phyloP scores from a whole-genome alignment of 1,284 basidiomycete genomes.

The Cyathus olla region DNA sequence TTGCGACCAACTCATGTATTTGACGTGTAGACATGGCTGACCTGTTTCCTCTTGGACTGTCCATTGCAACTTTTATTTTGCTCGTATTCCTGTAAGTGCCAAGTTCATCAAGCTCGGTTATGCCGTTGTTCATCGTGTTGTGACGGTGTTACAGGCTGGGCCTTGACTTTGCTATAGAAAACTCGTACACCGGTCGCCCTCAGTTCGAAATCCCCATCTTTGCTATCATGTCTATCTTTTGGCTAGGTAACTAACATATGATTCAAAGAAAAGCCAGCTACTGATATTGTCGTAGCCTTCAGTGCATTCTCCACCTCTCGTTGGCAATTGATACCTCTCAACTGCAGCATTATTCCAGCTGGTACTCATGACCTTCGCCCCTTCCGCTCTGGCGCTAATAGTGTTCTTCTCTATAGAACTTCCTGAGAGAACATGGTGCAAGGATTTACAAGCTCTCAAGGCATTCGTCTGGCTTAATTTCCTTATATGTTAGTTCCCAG shows the following conservation, averaged over 20 bases:
- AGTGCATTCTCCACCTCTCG: constrained; percentile 70
- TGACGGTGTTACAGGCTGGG: constrained; percentile 44
- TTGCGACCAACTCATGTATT: not conserved
- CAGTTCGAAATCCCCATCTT: constrained; percentile 60
- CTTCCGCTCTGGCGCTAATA: not conserved
- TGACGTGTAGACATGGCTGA: constrained; percentile 61
- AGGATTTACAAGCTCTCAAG: constrained; percentile 63
- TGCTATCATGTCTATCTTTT: constrained; percentile 58
- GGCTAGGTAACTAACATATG: constrained; percentile 56
- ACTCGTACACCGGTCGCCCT: constrained; percentile 57
- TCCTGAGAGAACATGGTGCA: constrained; percentile 62
- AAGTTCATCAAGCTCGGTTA: not conserved
- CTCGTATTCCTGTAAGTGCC: constrained; percentile 52
- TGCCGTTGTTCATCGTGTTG: too few species aligned
- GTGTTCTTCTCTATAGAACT: constrained; percentile 45
- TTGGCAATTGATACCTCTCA: constrained; percentile 59
- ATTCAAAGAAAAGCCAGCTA: too few species aligned
- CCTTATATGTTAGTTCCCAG: constrained; percentile 53
- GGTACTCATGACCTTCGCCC: constrained; percentile 35
- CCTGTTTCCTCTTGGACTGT: constrained; percentile 67
- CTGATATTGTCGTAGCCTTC: constrained; percentile 49
- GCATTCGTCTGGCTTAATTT: constrained; percentile 70
- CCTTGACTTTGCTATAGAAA: constrained; percentile 53
- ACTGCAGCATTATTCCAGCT: constrained; percentile 58
- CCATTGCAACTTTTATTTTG: constrained; percentile 59